Percentiles rank a stretch among this genome's conserved stretches.
phyloP scores from a whole-genome alignment of 2,329 filamentous ascomycete species.

The Diaporthe helianthi region DNA sequence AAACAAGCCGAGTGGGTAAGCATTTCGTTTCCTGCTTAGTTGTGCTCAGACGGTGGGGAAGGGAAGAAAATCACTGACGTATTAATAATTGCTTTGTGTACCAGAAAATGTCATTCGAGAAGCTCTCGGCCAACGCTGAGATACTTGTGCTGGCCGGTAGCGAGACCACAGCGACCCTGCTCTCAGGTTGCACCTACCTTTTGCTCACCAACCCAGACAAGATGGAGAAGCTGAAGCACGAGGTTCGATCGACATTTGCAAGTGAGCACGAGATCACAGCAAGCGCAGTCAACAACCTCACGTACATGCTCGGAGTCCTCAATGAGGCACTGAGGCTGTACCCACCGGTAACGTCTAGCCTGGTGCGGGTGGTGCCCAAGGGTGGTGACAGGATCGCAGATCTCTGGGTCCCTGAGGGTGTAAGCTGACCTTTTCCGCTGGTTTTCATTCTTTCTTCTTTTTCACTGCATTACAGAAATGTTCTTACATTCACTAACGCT shows the following conservation, averaged over 20 bases:
- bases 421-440: background rate
- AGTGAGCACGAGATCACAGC: conserved; percentile 44
- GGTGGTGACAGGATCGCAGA: conserved; percentile 30
- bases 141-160: conserved; percentile 29
- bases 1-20: conserved; percentile 13
- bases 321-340: conserved; percentile 50
- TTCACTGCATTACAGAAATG: background rate
- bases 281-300: conserved; percentile 38
- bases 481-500: background rate
- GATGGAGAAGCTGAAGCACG: conserved; percentile 42
- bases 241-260: conserved; percentile 45
- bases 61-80: background rate
- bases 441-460: background rate
- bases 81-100: background rate
- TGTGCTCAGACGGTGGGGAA: background rate
- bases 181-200: conserved; percentile 34
- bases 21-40: background rate
- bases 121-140: conserved; percentile 6
- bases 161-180: conserved; percentile 34
- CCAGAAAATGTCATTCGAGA: background rate
- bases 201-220: conserved; percentile 38
- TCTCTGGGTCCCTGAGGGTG: conserved; percentile 29
- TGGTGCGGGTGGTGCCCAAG: conserved; percentile 22
- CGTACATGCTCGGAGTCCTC: conserved; percentile 47
- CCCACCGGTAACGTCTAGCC: conserved; percentile 37